Evolutionary conservation across 495 filamentous ascomycete species (phyloP), one percentile per base, ranked within the genome.

Genomic region (Penicillium angulare): DNA sequence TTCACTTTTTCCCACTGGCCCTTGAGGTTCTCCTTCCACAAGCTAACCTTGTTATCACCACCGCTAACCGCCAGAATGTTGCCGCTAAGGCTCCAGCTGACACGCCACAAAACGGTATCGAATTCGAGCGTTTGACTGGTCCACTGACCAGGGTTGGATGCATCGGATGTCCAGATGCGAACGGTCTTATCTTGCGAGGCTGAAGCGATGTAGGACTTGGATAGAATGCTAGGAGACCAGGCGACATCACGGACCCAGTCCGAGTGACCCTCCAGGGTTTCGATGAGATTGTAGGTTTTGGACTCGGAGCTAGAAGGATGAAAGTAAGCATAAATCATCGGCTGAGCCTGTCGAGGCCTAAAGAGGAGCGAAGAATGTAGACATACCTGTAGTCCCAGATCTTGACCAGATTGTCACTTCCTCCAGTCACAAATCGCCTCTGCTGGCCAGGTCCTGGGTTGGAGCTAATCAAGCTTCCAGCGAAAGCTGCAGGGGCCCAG

Each of bases 161-260:
- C 76, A 56, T 86, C 83, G 31, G 78, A 83, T 15, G 92, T 97
- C 95, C 95, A 99, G 69, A 99, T 96, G 45, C 92, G 82, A 45
- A 97, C 92, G 9, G 90, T 96, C 78, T 91, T 92, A 61, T 99
- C 93, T 75, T 97, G 91, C n/a, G 82, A 86, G 12, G 92, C 93
- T 13, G 84, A 87, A 18, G 93, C 95, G 56, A 99, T 95, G 74
- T 99, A 99, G 38, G 83, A 85, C 79, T 95, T 97, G 63, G 88
- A 86, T 51, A 97, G 78, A 38, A 97, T 87, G 47, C 89, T 95
- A 6, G 93, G 93, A 38, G 86, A 87, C 95, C 95, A 97, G 12
- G 92, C 89, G 7, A 99, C 93, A 66, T 99, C 95, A 40, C 93
- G 87, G 42, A 99, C 93, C 93, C 93, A 99, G 75, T 97, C 93